A percentile compares a stretch with the other conserved stretches of the same genome.
Evolutionary conservation across 2,329 filamentous ascomycete genomes (phyloP).

Genomic region (Eutypella sp.): DNA sequence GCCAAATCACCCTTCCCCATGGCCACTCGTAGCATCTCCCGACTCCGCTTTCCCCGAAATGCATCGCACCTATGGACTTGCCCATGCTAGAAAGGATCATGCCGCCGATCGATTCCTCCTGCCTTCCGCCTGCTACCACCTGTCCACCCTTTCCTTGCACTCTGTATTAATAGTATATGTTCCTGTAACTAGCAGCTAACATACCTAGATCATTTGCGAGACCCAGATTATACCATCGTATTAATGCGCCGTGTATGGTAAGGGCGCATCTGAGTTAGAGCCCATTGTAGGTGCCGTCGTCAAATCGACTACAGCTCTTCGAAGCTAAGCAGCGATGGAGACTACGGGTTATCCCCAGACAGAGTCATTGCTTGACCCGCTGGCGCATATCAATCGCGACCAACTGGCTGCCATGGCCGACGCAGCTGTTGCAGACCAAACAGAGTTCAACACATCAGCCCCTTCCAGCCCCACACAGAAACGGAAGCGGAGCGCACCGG

Average conservation of each 20-base stretch:
- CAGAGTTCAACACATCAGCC: conserved; percentile 38
- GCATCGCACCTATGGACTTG: too few relatives aligned
- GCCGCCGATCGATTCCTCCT: neutral
- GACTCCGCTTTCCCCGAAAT: neutral
- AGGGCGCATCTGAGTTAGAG: conserved; percentile 10
- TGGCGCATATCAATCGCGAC: conserved; percentile 26
- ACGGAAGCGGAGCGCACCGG: conserved; percentile 46
- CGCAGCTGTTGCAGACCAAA: conserved; percentile 39
- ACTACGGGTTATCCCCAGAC: conserved; percentile 26
- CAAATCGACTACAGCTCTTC: conserved; percentile 10
- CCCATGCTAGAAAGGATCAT: neutral
- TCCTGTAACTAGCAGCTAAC: neutral
- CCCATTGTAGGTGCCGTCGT: conserved; percentile 15
- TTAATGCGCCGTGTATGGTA: conserved; percentile 4
- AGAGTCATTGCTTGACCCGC: conserved; percentile 28
- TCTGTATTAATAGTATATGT: neutral
- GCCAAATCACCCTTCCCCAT: neutral
- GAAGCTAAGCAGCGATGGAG: conserved; percentile 22
- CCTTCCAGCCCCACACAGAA: conserved; percentile 45
- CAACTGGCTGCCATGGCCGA: conserved; percentile 42
- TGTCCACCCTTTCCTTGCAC: too few relatives aligned
- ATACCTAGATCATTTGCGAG: neutral
- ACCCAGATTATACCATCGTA: neutral
- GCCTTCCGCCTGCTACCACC: too few relatives aligned
- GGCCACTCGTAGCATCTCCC: neutral